Base-by-base conservation (phyloP, 768 basidiomycete species). In the Mycena chlorophos region DNA sequence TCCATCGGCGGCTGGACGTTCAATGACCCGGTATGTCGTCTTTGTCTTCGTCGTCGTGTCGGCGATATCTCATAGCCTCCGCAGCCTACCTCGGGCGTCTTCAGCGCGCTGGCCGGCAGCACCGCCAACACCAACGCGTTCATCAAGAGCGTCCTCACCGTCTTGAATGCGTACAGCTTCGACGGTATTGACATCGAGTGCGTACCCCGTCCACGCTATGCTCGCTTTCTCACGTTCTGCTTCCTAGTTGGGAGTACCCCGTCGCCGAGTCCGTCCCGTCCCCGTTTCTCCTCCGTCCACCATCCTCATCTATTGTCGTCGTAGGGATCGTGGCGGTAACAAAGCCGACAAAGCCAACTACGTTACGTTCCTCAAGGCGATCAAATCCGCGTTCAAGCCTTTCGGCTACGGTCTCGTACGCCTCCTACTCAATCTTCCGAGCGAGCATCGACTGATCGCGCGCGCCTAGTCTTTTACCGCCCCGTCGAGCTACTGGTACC, bases 1-100 rank as follows among this genome's bases (percentile, higher is more conserved):
- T 66, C 65, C 1, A 64, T 69, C 25, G 68, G 68, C 20, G 68
- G 68, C 8, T 67, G 68, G 68, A 60, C 54, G 13, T 65, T 67
- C 56, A 67, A 67, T 38, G 65, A 65, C 46, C 61, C 58, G 10
- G 54, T 50, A 38, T 38, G 40, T 19, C 4, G 6, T 26, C 6
- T 49, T 19, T 4, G 6, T 26, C 6, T 49, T 43, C 14, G 38
- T n/a, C 20, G 13, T 27, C 27, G 10, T 17, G 42, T 48, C 25
- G 5, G 13, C 20, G 20, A 6, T 6, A 14, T 42, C 40, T 42
- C 40, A 19, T 6, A 19, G 5, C 40, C 40, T 14, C 13, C 6
- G n/a, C 12, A 57, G 55, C 67, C 66, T n/a, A 68, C 64, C 8
- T 61, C 64, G 53, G 27, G 60, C 26, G 66, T 65, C 23, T 67